These are phyloP conservation scores for Aspergillus sp. DNA, from an alignment of 2,329 filamentous ascomycete genomes.

Conservation along the genomic window DNA sequence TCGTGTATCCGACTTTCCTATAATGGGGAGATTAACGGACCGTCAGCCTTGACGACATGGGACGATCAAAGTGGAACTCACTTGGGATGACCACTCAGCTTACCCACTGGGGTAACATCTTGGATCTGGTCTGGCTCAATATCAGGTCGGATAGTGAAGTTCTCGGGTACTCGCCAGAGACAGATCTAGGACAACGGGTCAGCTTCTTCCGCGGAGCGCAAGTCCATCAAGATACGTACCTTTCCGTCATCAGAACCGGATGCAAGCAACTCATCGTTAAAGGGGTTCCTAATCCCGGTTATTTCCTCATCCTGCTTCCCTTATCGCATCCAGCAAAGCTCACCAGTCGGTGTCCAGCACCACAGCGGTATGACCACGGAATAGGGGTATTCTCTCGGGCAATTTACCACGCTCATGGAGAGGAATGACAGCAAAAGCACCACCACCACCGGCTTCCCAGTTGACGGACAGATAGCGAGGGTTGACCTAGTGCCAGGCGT, in stretches of 20 bases:
- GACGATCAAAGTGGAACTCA: slow-evolving; percentile 33
- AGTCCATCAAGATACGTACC: slow-evolving; percentile 31
- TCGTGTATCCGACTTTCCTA: slow-evolving; percentile 94
- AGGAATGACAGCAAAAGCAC: slow-evolving; percentile 93
- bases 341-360: slow-evolving; percentile 97
- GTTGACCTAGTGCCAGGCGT: slow-evolving; percentile 60
- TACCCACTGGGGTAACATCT: slow-evolving; percentile 73
- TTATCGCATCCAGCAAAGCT: slow-evolving; percentile 22
- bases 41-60: background rate
- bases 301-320: slow-evolving; percentile 2
- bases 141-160: slow-evolving; percentile 78
- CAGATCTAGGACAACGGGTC: slow-evolving; percentile 54
- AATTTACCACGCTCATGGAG: slow-evolving; percentile 81
- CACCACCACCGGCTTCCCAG: slow-evolving; percentile 94
- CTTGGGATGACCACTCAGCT: slow-evolving; percentile 81
- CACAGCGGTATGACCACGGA: slow-evolving; percentile 89
- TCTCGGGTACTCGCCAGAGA: slow-evolving; percentile 87
- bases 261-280: slow-evolving; percentile 87
- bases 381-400: slow-evolving; percentile 87
- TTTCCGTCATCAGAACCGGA: slow-evolving; percentile 96
- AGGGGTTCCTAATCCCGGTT: slow-evolving; percentile 65
- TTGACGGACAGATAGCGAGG: slow-evolving; percentile 95
- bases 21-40: slow-evolving; percentile 12
- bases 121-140: slow-evolving; percentile 65
- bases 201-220: slow-evolving; percentile 6